These are phyloP conservation scores for Taphrina populina DNA, from an alignment of 1,139 yeast species.

Conservation along the genomic window DNA sequence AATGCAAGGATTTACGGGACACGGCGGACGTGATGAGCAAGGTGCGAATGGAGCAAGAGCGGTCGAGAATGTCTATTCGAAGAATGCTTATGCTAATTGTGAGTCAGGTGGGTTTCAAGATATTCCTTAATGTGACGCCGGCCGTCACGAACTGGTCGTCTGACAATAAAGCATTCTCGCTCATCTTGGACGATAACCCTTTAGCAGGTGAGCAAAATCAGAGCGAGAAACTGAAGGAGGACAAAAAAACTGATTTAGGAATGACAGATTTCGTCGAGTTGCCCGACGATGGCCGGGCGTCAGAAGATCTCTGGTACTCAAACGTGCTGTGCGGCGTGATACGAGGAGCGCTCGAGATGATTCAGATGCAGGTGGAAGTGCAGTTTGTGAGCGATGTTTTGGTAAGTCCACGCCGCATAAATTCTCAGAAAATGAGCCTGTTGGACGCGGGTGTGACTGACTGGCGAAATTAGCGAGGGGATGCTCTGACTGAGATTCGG, in stretches of 20 bases:
- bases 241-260: neutral
- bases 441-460: neutral
- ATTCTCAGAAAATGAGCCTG: too few relatives aligned
- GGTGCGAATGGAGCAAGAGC: conserved; percentile 35
- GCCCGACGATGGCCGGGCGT: conserved; percentile 71
- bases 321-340: conserved; percentile 87
- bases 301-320: conserved; percentile 83
- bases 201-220: conserved; percentile 50
- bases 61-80: neutral
- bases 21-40: conserved; percentile 85
- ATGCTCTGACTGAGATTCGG: conserved; percentile 73
- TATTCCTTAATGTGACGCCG: conserved; percentile 82
- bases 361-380: conserved; percentile 86
- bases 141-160: conserved; percentile 70
- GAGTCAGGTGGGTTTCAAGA: conserved; percentile 73
- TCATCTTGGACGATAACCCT: conserved; percentile 81
- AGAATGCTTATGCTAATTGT: conserved; percentile 2
- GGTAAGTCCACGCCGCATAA: conserved; percentile 5
- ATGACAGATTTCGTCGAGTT: conserved; percentile 78
- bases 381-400: conserved; percentile 74
- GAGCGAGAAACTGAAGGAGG: neutral
- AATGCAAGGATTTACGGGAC: conserved; percentile 77
- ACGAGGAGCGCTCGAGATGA: conserved; percentile 92
- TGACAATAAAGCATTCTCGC: conserved; percentile 71
- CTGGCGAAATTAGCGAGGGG: conserved; percentile 56